Base-by-base conservation (phyloP, 805 yeast species). In the Pichia kluyveri region DNA sequence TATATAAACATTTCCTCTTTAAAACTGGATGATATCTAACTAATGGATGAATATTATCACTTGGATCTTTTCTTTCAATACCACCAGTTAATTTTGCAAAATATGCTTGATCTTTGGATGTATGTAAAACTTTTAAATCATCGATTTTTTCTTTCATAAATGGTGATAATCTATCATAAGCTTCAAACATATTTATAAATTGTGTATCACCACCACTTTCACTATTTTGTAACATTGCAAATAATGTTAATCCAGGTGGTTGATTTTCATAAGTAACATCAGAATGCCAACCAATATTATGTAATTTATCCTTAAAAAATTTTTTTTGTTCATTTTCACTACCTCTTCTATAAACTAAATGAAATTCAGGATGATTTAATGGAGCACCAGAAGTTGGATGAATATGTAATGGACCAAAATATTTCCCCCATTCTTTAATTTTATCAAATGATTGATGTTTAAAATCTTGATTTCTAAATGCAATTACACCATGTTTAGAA, bases 171-270 rank as follows among this genome's bases (percentile, higher is more conserved):
- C 90, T 69, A 51, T 80, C 76, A 63, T 81, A 85, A 12, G 87
- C 87, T 60, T 82, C 88, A 40, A 71, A 71, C 28, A 80, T 70
- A 59, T 83, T 86, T 15, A 85, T 76, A 59, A 83, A 85, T 42
- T 82, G 68, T 12, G 93, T 85, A 62, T 85, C 93, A 51, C 93
- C 93, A 46, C 91, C 91, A 44, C 89, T 89, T 38, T 79, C 53
- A 27, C 55, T 51, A 10, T 59, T 52, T 41, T 83, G 85, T 41
- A 83, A 67, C 47, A 81, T 77, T 19, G 79, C 70, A 59, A 85
- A 80, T 50, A 82, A 75, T 0, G 95, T 84, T 48, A 76, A 69
- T 11, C 83, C 84, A 9, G 90, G 84, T 4, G 89, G 84, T 61
- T 82, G 87, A 49, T 72, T 71, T 62, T 84, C 91, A 60, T 80